Evolutionary conservation across 2,329 filamentous ascomycete species (phyloP).

Genomic region (Hysterium pulicare): DNA sequence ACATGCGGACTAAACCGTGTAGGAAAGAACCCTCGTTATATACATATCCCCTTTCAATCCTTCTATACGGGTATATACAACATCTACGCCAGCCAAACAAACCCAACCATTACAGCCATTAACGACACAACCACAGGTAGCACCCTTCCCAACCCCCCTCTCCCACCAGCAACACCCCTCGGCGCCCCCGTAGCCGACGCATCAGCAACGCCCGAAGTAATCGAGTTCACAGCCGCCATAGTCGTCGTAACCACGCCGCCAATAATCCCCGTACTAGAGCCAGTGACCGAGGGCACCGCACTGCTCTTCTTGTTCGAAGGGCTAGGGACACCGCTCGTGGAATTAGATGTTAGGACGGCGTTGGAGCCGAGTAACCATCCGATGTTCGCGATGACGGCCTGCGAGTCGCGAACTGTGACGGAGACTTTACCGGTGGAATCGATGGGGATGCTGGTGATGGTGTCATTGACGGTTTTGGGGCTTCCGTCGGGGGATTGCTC

Average conservation of each 20-base stretch:
- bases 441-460: conserved; percentile 29
- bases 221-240: conserved; percentile 5
- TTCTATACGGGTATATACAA: not conserved
- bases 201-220: conserved; percentile 1
- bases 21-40: not conserved
- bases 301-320: not conserved
- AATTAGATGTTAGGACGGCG: conserved; percentile 17
- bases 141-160: not conserved
- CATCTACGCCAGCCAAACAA: not conserved
- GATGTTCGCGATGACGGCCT: conserved; percentile 48
- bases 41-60: not conserved
- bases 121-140: not conserved
- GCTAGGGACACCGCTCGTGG: not conserved
- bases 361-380: conserved; percentile 37
- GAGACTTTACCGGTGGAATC: conserved; percentile 31
- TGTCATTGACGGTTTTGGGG: conserved; percentile 33
- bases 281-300: not conserved
- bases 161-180: not conserved
- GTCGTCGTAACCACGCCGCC: conserved; percentile 8
- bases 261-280: conserved; percentile 6
- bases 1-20: not conserved
- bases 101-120: not conserved
- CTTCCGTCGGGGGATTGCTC: conserved; percentile 42
- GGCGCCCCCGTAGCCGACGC: not conserved
- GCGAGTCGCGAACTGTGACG: conserved; percentile 40